Evolutionary conservation across 306 rosid genomes (phyloP).

Genomic region (Quercus ilex): DNA sequence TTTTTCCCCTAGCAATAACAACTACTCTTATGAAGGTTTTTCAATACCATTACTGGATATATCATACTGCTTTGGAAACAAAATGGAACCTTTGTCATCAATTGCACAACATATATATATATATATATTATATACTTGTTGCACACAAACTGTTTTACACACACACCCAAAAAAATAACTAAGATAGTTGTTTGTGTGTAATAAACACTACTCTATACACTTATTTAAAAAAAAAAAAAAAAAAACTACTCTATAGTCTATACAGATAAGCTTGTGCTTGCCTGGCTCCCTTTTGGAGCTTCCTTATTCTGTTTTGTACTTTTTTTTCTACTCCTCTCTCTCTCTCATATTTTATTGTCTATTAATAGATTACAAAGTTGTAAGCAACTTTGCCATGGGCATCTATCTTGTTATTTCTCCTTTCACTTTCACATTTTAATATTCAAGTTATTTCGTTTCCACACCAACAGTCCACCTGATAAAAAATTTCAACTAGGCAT

Average conservation of each 20-base stretch:
- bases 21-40: neutral
- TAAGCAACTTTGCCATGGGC: slow-evolving; percentile 12
- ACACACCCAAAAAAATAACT: too few relatives aligned
- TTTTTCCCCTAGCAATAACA: neutral
- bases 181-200: too few relatives aligned
- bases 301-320: neutral
- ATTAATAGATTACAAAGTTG: neutral
- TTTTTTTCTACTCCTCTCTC: neutral
- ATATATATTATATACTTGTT: neutral
- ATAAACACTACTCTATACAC: too few relatives aligned
- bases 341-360: too few relatives aligned
- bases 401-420: slow-evolving; percentile 4
- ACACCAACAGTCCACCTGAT: neutral
- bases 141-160: too few relatives aligned
- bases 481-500: neutral
- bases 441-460: neutral
- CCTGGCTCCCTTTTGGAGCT: neutral
- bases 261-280: neutral
- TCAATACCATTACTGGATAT: too few relatives aligned
- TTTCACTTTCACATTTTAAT: slow-evolving; percentile 1
- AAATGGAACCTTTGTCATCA: neutral
- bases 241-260: too few relatives aligned
- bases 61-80: neutral
- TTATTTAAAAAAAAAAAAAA: too few relatives aligned
- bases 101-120: neutral